These are phyloP conservation scores for Pueraria montana DNA, from an alignment of 306 rosid species.

Conservation along the genomic window DNA sequence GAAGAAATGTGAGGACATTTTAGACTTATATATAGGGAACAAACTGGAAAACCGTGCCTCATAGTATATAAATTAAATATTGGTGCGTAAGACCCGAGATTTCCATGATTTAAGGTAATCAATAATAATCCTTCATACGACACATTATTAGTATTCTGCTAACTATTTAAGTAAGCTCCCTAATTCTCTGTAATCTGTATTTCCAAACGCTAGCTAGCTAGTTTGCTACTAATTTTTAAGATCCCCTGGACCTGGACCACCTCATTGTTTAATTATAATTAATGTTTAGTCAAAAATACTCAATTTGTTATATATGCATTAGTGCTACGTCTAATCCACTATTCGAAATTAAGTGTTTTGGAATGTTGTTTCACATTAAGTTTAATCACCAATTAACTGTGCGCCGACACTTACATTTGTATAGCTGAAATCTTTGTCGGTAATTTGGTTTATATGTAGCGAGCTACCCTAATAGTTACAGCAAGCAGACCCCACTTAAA, in stretches of 20 bases:
- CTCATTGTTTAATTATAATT: not conserved
- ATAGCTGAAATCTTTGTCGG: constrained; percentile 52
- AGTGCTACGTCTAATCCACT: not conserved
- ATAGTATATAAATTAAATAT: constrained; percentile 12
- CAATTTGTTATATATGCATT: not conserved
- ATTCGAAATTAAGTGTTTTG: not conserved
- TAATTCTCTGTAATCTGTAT: not conserved
- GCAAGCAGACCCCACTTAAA: constrained; percentile 35
- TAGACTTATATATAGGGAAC: constrained; percentile 62
- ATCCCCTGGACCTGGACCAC: not conserved
- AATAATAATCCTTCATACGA: constrained; percentile 21
- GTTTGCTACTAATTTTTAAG: not conserved
- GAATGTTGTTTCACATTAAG: constrained; percentile 19
- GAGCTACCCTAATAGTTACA: not conserved
- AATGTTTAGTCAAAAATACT: not conserved
- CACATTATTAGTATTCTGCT: constrained; percentile 32
- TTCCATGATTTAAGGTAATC: constrained; percentile 58
- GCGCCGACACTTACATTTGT: constrained; percentile 67
- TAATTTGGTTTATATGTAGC: constrained; percentile 42
- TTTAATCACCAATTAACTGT: constrained; percentile 34
- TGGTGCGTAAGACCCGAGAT: constrained; percentile 37
- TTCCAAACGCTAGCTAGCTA: not conserved
- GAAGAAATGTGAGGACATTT: constrained; percentile 51
- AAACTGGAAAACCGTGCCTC: constrained; percentile 38
- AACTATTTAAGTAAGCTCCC: constrained; percentile 38